Conservation (phyloP, 106 monocot species). For the Allium fistulosum region DNA sequence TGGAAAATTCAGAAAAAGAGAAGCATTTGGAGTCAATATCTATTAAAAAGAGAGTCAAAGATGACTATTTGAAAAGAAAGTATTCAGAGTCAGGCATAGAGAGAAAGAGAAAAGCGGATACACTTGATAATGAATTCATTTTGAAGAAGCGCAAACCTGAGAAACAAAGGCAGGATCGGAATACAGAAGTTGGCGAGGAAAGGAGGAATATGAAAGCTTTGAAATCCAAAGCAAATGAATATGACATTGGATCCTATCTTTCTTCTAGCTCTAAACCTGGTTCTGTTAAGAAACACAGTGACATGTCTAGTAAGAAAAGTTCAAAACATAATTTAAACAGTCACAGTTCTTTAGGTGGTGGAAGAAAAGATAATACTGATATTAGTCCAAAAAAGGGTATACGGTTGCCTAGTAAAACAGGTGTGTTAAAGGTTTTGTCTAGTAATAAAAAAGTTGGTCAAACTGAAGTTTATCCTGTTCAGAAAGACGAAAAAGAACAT, state of each 20-base stretch:
- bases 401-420: background rate
- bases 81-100: background rate
- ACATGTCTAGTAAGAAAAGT: background rate
- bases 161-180: slow-evolving; percentile 1
- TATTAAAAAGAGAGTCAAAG: slow-evolving; percentile 1
- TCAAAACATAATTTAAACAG: background rate
- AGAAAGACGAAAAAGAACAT: background rate
- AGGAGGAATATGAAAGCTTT: background rate
- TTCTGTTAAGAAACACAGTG: background rate
- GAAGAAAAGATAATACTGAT: background rate
- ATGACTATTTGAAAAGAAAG: background rate
- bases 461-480: background rate
- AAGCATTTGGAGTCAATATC: background rate
- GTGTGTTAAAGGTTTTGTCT: slow-evolving; percentile 7
- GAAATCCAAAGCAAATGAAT: background rate
- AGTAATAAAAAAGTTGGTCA: slow-evolving; percentile 2
- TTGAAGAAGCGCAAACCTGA: slow-evolving; percentile 4
- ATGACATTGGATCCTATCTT: background rate
- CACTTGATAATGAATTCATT: background rate
- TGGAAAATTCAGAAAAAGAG: background rate
- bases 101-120: slow-evolving; percentile 7
- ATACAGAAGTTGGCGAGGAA: background rate
- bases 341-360: no score
- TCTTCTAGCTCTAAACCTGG: background rate
- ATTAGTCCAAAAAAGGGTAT: background rate